Base-by-base conservation (phyloP, 169 alveolate genomes). In the Ichthyophthirius multifiliis region DNA sequence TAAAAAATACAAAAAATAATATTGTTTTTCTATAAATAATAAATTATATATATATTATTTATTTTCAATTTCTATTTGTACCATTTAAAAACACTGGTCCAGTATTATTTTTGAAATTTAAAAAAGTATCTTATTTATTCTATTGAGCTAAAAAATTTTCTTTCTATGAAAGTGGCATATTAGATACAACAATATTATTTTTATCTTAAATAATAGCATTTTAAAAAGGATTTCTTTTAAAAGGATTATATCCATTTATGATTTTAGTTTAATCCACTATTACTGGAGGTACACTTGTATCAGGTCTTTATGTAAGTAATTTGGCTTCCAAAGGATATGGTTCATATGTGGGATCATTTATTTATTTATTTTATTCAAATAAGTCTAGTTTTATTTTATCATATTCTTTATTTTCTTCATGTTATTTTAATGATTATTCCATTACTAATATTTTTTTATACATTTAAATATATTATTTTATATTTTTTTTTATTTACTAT, bases 201-300 rank as follows among this genome's bases (percentile, higher is more conserved):
- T n/a, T n/a, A n/a, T n/a, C n/a, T n/a, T n/a, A n/a, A n/a, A n/a
- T n/a, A n/a, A n/a, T n/a, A 18, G 71, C 71, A 27, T 13, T 23
- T 55, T 55, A 27, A 55, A 10, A 55, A 0, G 71, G 71, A 18
- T 55, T 55, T 55, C 39, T 55, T 18, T 55, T 39, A 55, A 55
- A 55, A 3, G 71, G 71, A 55, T 55, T 55, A 55, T 55, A 55
- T 27, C n/a, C n/a, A n/a, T n/a, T n/a, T n/a, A n/a, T n/a, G n/a
- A n/a, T n/a, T n/a, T 55, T 55, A 27, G 7, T 10, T 55, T 55
- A 55, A 27, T 34, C 41, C 1, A 39, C 10, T 5, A 12, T 9
- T 0, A 16, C 18, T 32, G n/a, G 6, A 55, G 6, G 32, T 27
- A 27, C 71, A 55, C 9, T 23, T 10, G 18, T 27, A 13, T 55